A percentile compares a stretch with the other conserved stretches of the same genome.
Conservation (phyloP, 495 filamentous ascomycete species). For the Penicillium macrosclerotiorum region DNA sequence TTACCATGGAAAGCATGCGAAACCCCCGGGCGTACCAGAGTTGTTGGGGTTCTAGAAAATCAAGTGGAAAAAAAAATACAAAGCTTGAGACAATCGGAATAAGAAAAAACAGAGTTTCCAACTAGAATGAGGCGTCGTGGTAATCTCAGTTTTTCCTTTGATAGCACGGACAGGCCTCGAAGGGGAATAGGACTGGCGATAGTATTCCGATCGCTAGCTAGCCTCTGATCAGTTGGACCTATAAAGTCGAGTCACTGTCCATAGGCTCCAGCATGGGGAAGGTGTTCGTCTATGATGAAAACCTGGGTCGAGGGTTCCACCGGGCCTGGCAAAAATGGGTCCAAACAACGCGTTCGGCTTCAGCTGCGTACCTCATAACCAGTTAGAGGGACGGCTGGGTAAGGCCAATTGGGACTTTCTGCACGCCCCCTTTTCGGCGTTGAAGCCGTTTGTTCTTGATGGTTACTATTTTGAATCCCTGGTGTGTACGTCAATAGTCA, state of each 20-base stretch:
- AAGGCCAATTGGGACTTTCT: no score
- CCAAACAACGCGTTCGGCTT: slow-evolving; percentile 17
- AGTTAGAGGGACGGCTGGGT: no score
- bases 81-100: slow-evolving; percentile 1
- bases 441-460: slow-evolving; percentile 1
- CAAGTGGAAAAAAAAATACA: neutral
- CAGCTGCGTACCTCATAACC: slow-evolving; percentile 1
- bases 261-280: slow-evolving; percentile 15
- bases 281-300: slow-evolving; percentile 22
- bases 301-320: slow-evolving; percentile 16
- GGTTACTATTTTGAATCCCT: neutral
- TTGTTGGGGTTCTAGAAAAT: neutral
- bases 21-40: neutral
- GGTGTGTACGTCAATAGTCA: neutral
- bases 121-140: slow-evolving; percentile 1
- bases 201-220: neutral
- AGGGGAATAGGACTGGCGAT: slow-evolving; percentile 10
- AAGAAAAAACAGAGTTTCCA: slow-evolving; percentile 1
- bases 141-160: slow-evolving; percentile 7
- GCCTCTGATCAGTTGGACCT: no score
- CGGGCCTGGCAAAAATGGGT: slow-evolving; percentile 6
- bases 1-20: slow-evolving; percentile 5
- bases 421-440: no score
- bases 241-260: slow-evolving; percentile 5
- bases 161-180: neutral